phyloP scores from a whole-genome alignment of 495 filamentous ascomycete species.

The Aspergillus funiculosus region DNA sequence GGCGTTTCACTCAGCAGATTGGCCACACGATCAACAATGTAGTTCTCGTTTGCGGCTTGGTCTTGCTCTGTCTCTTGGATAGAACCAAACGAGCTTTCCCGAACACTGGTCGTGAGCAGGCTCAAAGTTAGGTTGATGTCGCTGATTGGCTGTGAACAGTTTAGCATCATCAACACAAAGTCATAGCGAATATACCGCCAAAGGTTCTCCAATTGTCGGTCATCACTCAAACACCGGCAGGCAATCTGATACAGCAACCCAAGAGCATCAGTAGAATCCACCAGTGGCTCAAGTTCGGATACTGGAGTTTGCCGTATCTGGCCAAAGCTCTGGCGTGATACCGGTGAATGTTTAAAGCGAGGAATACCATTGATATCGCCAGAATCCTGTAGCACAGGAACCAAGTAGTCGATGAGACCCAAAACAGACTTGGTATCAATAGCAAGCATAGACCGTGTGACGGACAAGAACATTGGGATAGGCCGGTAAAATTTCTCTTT shows the following conservation, averaged over 20 bases:
- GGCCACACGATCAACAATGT: slow-evolving; percentile 55
- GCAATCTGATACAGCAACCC: slow-evolving; percentile 53
- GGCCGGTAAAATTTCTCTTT: slow-evolving; percentile 54
- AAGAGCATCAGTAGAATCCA: slow-evolving; percentile 53
- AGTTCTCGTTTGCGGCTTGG: slow-evolving; percentile 51
- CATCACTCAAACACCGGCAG: slow-evolving; percentile 40
- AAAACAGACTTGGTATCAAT: slow-evolving; percentile 42
- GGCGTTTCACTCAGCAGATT: slow-evolving; percentile 54
- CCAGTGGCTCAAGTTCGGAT: slow-evolving; percentile 40
- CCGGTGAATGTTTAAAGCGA: slow-evolving; percentile 43
- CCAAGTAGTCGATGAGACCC: slow-evolving; percentile 45
- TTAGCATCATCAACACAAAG: slow-evolving; percentile 60
- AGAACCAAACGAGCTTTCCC: slow-evolving; percentile 53
- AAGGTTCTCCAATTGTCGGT: slow-evolving; percentile 43
- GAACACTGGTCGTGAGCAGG: slow-evolving; percentile 55
- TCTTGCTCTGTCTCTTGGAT: slow-evolving; percentile 48
- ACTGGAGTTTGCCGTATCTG: slow-evolving; percentile 38
- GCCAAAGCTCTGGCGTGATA: slow-evolving; percentile 34
- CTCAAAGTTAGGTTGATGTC: slow-evolving; percentile 54
- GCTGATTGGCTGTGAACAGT: slow-evolving; percentile 49
- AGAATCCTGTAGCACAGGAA: slow-evolving; percentile 50
- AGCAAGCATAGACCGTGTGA: slow-evolving; percentile 49
- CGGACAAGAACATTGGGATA: slow-evolving; percentile 52
- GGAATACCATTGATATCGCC: slow-evolving; percentile 54
- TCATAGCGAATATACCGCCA: slow-evolving; percentile 58